Evolutionary conservation across 2,329 filamentous ascomycete genomes (phyloP).

Genomic region (Fusarium nurragi): DNA sequence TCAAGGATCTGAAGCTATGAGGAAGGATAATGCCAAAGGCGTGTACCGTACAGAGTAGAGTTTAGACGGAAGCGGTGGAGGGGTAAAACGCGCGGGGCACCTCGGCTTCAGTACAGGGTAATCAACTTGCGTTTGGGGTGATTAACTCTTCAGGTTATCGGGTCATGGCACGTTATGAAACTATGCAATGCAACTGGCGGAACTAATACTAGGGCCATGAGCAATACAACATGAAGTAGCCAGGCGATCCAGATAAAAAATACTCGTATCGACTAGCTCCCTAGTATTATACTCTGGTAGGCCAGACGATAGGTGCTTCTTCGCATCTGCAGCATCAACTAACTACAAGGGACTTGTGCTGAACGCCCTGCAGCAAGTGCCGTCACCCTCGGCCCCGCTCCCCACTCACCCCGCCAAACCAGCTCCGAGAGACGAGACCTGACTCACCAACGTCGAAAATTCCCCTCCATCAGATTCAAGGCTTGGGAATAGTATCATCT

Average conservation of each 20-base stretch:
- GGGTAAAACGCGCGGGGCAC: constrained; percentile 34
- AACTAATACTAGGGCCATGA: neutral
- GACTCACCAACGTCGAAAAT: constrained; percentile 41
- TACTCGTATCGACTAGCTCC: no score
- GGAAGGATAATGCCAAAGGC: neutral
- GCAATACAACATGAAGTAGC: no score
- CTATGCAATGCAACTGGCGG: constrained; percentile 29
- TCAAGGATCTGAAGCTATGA: neutral
- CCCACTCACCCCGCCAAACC: constrained; percentile 41
- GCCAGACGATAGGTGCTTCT: neutral
- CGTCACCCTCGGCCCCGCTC: constrained; percentile 36
- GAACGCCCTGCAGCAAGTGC: constrained; percentile 6
- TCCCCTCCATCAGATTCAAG: constrained; percentile 33
- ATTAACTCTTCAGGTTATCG: neutral
- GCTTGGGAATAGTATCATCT: constrained; percentile 35
- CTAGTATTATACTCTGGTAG: neutral
- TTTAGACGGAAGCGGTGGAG: constrained; percentile 29
- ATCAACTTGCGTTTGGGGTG: neutral
- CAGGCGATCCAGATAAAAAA: neutral
- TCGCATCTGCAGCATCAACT: neutral
- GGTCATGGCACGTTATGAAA: constrained; percentile 20
- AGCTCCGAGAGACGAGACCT: constrained; percentile 1
- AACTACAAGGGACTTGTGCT: neutral
- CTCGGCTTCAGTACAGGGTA: constrained; percentile 28
- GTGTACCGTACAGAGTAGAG: neutral